phyloP scores from a whole-genome alignment of 306 rosid genomes.

The Amphicarpaea edgeworthii region DNA sequence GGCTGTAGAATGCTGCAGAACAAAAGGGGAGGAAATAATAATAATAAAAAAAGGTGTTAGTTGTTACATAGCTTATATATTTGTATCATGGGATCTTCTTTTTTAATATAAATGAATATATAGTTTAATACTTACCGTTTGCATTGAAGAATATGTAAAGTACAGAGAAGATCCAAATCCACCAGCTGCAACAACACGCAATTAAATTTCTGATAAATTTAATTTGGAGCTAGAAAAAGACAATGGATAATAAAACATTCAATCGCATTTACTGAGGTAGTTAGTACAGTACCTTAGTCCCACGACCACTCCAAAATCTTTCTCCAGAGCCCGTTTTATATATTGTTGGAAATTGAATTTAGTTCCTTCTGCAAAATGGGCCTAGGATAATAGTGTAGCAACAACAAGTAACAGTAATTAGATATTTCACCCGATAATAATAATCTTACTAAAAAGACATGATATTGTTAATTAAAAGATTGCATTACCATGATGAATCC shows the following conservation, averaged over 20 bases:
- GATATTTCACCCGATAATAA: background rate
- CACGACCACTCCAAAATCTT: constrained; percentile 65
- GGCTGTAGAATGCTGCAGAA: constrained; percentile 56
- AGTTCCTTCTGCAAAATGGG: constrained; percentile 67
- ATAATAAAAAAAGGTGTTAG: background rate
- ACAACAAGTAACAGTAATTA: background rate
- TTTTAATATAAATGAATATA: background rate
- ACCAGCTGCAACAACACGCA: no score
- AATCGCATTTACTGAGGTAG: no score
- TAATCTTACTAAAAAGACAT: background rate
- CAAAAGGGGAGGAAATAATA: background rate
- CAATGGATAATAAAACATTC: background rate
- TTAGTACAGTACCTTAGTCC: constrained; percentile 52
- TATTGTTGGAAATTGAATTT: constrained; percentile 65
- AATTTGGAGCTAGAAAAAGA: background rate
- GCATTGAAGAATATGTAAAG: constrained; percentile 43
- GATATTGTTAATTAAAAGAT: background rate
- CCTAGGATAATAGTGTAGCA: constrained; percentile 40
- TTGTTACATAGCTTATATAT: background rate
- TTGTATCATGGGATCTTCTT: background rate
- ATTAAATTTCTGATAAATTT: background rate
- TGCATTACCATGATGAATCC: constrained; percentile 66
- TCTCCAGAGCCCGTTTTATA: constrained; percentile 58
- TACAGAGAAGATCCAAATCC: no score
- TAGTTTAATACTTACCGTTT: constrained; percentile 50